Conservation (phyloP, 352 stramenopile genomes). For the Phytopythium mirpurense region DNA sequence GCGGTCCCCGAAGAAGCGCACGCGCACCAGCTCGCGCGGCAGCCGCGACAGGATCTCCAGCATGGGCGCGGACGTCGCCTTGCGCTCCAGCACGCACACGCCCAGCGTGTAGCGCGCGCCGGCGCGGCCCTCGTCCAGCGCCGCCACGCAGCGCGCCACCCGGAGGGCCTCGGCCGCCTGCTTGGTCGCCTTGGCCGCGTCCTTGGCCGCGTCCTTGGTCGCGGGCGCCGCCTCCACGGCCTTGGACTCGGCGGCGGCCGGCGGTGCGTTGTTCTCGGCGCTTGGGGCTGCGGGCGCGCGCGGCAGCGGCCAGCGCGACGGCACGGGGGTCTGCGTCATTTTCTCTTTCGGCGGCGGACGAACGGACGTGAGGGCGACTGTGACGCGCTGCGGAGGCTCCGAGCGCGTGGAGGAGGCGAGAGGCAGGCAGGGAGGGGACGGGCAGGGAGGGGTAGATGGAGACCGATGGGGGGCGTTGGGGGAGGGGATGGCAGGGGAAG, state of each 20-base stretch:
- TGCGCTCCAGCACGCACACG: constrained; percentile 99
- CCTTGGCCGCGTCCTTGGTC: background rate
- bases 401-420: too few relatives aligned
- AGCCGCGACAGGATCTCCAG: constrained; percentile 93
- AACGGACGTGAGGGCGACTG: too few relatives aligned
- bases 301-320: background rate
- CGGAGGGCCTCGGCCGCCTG: background rate
- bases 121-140: background rate
- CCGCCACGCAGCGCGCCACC: constrained; percentile 1
- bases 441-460: too few relatives aligned
- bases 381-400: too few relatives aligned
- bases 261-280: background rate
- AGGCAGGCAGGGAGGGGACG: too few relatives aligned
- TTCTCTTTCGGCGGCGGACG: too few relatives aligned
- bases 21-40: constrained; percentile 86
- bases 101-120: constrained; percentile 75
- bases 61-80: constrained; percentile 94
- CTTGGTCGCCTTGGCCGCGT: background rate
- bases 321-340: background rate
- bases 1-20: constrained; percentile 97
- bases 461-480: too few relatives aligned
- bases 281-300: background rate
- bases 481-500: too few relatives aligned
- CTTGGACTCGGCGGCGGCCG: background rate
- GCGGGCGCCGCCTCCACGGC: background rate